Conservation (phyloP, 129 eudicot species). For the Tagetes erecta region DNA sequence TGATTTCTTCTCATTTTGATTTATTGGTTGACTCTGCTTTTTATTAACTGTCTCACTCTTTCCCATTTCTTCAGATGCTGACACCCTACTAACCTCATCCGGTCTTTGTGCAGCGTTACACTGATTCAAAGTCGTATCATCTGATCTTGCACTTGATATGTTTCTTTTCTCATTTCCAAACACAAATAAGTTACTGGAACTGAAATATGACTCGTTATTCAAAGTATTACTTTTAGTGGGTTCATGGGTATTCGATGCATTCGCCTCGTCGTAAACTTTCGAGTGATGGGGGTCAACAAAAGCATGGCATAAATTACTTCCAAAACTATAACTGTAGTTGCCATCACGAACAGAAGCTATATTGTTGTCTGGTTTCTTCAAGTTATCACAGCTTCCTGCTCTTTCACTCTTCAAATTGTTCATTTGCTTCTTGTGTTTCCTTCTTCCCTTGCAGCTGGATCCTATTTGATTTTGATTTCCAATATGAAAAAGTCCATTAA, state of each 20-base stretch:
- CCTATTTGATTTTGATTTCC: constrained; percentile 30
- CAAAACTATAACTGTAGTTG: constrained; percentile 26
- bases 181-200: constrained; percentile 33
- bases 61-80: constrained; percentile 33
- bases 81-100: constrained; percentile 30
- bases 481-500: constrained; percentile 24
- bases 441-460: constrained; percentile 25
- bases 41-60: constrained; percentile 23
- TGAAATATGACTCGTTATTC: constrained; percentile 26
- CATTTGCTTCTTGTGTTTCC: constrained; percentile 24
- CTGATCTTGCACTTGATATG: constrained; percentile 27
- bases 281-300: constrained; percentile 22
- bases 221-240: constrained; percentile 25
- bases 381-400: constrained; percentile 25
- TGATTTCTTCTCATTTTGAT: not conserved
- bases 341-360: constrained; percentile 19
- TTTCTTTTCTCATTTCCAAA: constrained; percentile 39
- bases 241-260: constrained; percentile 45
- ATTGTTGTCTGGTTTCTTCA: constrained; percentile 22
- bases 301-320: constrained; percentile 30
- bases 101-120: constrained; percentile 9
- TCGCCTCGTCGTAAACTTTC: constrained; percentile 48
- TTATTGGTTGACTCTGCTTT: not conserved
- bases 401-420: constrained; percentile 26
- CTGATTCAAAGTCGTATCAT: constrained; percentile 19